Evolutionary conservation across 192 early-diverging fungal genomes (phyloP).

Genomic region (Dissophora globulifera): DNA sequence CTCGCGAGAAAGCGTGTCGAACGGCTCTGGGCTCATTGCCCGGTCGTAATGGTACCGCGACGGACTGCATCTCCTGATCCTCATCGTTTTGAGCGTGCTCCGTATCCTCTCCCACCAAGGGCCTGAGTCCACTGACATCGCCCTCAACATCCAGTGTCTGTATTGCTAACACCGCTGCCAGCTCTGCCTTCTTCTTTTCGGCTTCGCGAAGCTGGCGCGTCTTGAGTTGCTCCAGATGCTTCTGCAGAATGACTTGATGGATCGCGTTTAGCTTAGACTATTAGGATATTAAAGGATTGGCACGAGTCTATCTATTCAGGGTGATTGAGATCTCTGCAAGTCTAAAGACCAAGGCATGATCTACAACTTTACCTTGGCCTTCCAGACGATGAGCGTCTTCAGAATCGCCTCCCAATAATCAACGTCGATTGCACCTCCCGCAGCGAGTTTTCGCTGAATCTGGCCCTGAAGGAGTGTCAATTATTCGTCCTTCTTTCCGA

Average conservation of each 20-base stretch:
- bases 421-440: constrained; percentile 81
- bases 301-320: too few relatives aligned
- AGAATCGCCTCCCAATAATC: constrained; percentile 95
- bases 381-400: constrained; percentile 80
- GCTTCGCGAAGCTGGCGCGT: constrained; percentile 66
- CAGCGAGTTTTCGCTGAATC: constrained; percentile 76
- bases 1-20: constrained; percentile 60
- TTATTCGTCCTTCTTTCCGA: constrained; percentile 78
- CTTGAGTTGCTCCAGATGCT: constrained; percentile 77
- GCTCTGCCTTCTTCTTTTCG: constrained; percentile 62
- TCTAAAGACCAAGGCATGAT: too few relatives aligned
- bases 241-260: constrained; percentile 80
- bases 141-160: constrained; percentile 53
- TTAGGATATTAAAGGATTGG: too few relatives aligned
- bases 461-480: constrained; percentile 78
- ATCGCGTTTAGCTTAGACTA: constrained; percentile 76
- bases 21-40: constrained; percentile 71
- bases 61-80: constrained; percentile 47
- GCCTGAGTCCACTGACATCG: constrained; percentile 11
- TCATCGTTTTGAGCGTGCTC: constrained; percentile 58
- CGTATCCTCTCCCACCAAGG: constrained; percentile 55
- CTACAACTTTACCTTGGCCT: constrained; percentile 73
- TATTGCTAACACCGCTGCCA: constrained; percentile 64
- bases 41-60: constrained; percentile 66
- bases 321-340: too few relatives aligned